Percentiles rank a stretch among this genome's conserved stretches.
These are phyloP conservation scores for Fusarium zealandicum DNA, from an alignment of 2,329 filamentous ascomycete species.

Conservation along the genomic window DNA sequence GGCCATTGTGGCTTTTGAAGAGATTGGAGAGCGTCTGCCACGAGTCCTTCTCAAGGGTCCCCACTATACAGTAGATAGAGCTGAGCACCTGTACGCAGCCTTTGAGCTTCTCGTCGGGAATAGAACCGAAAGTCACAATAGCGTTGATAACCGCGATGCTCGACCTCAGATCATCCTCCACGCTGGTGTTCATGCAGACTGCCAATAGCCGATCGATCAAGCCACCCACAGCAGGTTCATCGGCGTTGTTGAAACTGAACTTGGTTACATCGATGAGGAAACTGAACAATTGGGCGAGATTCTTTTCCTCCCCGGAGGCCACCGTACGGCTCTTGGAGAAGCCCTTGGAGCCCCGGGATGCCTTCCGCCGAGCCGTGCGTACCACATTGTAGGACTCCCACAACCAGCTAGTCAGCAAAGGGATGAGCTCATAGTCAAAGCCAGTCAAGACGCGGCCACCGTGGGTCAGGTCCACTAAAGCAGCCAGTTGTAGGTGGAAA, in stretches of 20 bases:
- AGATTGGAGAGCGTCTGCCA: constrained; percentile 77
- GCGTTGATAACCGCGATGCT: constrained; percentile 74
- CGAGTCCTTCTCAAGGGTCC: constrained; percentile 65
- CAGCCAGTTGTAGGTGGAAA: constrained; percentile 70
- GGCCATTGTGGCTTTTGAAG: constrained; percentile 76
- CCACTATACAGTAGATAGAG: constrained; percentile 73
- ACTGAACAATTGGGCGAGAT: constrained; percentile 68
- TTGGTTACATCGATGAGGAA: constrained; percentile 75
- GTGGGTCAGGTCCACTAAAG: constrained; percentile 67
- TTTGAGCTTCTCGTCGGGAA: constrained; percentile 68
- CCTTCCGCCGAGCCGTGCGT: constrained; percentile 59
- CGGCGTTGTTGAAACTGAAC: constrained; percentile 75
- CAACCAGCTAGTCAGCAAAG: constrained; percentile 68
- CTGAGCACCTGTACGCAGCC: constrained; percentile 75
- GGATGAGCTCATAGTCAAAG: constrained; percentile 72
- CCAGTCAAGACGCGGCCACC: constrained; percentile 68
- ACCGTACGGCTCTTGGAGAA: constrained; percentile 48
- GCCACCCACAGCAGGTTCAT: constrained; percentile 65
- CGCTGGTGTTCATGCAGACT: constrained; percentile 73
- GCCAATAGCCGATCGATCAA: constrained; percentile 68
- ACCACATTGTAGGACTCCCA: constrained; percentile 62
- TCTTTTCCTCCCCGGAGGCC: constrained; percentile 63
- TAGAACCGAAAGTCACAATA: constrained; percentile 74
- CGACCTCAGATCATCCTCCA: constrained; percentile 68
- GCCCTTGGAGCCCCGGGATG: constrained; percentile 46